Base-by-base conservation (phyloP, 495 filamentous ascomycete species). In the Penicillium ochrochloron region DNA sequence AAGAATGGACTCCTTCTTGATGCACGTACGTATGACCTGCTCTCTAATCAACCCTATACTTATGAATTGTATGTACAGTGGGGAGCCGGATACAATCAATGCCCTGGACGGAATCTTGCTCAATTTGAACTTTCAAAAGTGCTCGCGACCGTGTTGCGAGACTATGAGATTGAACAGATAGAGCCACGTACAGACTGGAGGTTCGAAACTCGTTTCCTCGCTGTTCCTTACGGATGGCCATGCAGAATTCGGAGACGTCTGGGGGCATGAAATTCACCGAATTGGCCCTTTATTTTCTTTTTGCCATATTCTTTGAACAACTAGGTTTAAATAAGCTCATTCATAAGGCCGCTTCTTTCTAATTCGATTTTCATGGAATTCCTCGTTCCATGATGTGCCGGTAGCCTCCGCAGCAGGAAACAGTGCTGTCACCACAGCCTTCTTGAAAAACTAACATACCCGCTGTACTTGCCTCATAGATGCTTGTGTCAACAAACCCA, bases 61-160 rank as follows among this genome's bases (percentile, higher is more conserved):
- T 25, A 41, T 46, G 3, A 19, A 14, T 12, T n/a, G n/a, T n/a
- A n/a, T 9, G 37, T 52, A 37, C 50, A 81, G 76, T 84, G 75
- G 66, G 78, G 77, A 19, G 68, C 71, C 0, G 81, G 81, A 6
- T 84, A 80, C 61, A 78, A 73, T 37, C 62, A 66, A 25, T 84
- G 80, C 50, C 80, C 78, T 0, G 81, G 81, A 0, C 72, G 73
- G 11, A 73, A 83, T 42, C 61, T 83, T n/a, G 82, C 82, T 14
- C 72, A 76, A 25, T 76, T 83, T 15, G 78, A 85, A 63, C 59
- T 85, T 21, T 70, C 57, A 23, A 85, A 83, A 65, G 65, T 80
- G 12, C 55, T 71, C 1, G 70, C 78, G 4, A 80, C 75, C 0
- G 25, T 83, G 12, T 58, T 80, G 15, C 71, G 75, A 42, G 80